phyloP scores from a whole-genome alignment of 208 protist species.

The Trypanosoma cruzi region DNA sequence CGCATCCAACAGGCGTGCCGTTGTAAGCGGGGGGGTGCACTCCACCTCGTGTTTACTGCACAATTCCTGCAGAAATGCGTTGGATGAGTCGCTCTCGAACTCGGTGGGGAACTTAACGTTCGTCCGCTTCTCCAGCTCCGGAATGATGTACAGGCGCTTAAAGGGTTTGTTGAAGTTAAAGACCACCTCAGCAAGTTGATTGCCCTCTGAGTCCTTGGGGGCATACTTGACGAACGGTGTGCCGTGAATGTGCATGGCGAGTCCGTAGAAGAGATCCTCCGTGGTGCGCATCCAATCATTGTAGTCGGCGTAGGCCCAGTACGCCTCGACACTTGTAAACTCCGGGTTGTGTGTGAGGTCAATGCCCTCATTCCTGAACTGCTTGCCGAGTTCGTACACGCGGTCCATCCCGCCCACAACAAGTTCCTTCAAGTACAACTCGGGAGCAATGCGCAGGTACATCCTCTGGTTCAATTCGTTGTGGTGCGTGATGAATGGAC shows the following conservation, averaged over 20 bases:
- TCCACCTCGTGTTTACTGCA: constrained; percentile 94
- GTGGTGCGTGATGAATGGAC: constrained; percentile 99
- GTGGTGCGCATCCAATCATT: constrained; percentile 99
- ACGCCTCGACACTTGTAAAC: constrained; percentile 99
- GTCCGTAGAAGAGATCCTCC: constrained; percentile 95
- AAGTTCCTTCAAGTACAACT: constrained; percentile 99
- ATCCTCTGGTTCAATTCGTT: constrained; percentile 99
- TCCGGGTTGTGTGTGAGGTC: constrained; percentile 99
- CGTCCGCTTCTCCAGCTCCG: constrained; percentile 93
- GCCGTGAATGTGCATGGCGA: constrained; percentile 96
- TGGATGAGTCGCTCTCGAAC: constrained; percentile 74
- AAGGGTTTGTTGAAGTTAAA: constrained; percentile 99
- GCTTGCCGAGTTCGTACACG: constrained; percentile 99
- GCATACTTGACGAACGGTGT: constrained; percentile 95
- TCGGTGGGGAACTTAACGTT: constrained; percentile 87
- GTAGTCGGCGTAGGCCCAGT: constrained; percentile 99
- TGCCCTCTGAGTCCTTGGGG: constrained; percentile 87
- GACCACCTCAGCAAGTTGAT: constrained; percentile 68
- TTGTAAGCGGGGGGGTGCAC: constrained; percentile 95
- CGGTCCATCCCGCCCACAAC: constrained; percentile 99
- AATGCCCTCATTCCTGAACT: constrained; percentile 99
- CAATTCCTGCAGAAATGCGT: constrained; percentile 89
- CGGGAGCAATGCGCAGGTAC: constrained; percentile 99
- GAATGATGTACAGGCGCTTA: constrained; percentile 96
- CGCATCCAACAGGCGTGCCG: constrained; percentile 98